Conservation (phyloP, 768 basidiomycete species). For the Trametes meyenii region DNA sequence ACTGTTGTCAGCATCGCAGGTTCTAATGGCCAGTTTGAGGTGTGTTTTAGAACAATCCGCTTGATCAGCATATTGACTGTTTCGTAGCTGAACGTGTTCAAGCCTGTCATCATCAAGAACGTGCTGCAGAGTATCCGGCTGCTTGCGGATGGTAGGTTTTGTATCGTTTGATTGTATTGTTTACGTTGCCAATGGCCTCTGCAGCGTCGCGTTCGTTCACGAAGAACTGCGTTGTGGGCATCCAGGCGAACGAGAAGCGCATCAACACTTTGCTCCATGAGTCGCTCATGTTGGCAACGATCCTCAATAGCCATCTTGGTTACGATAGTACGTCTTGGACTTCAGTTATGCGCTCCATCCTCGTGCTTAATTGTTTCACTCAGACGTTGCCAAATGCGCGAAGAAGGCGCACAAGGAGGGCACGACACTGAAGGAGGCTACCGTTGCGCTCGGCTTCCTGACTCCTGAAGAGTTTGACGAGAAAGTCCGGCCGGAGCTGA, state of each 20-base stretch:
- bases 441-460: constrained; percentile 83
- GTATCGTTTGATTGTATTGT: background rate
- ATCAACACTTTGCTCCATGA: constrained; percentile 90
- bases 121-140: constrained; percentile 94
- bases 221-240: constrained; percentile 95
- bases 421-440: constrained; percentile 93
- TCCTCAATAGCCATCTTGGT: constrained; percentile 92
- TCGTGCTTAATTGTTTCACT: constrained; percentile 21
- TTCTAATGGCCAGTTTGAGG: constrained; percentile 96
- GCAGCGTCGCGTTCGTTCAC: constrained; percentile 90
- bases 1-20: constrained; percentile 91
- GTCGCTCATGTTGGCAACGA: constrained; percentile 97
- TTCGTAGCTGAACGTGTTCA: constrained; percentile 92
- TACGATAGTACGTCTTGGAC: constrained; percentile 83
- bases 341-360: background rate
- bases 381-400: constrained; percentile 97
- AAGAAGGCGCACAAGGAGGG: constrained; percentile 99
- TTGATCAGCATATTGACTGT: background rate
- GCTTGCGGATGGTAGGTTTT: constrained; percentile 77
- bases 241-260: constrained; percentile 93
- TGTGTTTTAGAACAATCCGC: constrained; percentile 35
- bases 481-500: constrained; percentile 90
- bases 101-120: constrained; percentile 98
- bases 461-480: constrained; percentile 91
- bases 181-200: background rate